phyloP scores from a whole-genome alignment of 306 rosid species.

The Ammopiptanthus mongolicus region DNA sequence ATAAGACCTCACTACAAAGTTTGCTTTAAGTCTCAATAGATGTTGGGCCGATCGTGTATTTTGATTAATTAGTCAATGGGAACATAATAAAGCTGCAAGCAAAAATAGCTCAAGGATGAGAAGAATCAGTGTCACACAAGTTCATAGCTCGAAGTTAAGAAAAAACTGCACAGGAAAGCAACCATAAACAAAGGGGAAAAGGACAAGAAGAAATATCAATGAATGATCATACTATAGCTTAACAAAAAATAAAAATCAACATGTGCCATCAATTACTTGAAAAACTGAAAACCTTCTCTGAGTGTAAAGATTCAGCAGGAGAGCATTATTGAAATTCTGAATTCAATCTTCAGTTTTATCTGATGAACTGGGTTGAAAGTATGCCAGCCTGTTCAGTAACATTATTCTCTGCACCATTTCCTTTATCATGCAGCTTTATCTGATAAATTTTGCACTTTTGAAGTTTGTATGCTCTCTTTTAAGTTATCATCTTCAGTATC shows the following conservation, averaged over 20 bases:
- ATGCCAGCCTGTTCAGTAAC: neutral
- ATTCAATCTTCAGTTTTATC: neutral
- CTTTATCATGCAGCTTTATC: neutral
- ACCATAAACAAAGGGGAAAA: neutral
- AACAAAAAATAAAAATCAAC: neutral
- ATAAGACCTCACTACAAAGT: too few relatives aligned
- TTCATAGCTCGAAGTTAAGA: neutral
- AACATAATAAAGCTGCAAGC: neutral
- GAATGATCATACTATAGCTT: neutral
- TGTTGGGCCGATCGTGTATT: too few relatives aligned
- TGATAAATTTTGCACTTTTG: neutral
- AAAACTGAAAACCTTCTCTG: neutral
- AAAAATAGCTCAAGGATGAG: constrained; percentile 12
- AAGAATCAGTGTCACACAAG: neutral
- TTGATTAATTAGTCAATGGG: neutral
- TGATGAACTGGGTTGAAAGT: neutral
- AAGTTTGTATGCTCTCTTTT: neutral
- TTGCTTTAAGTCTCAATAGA: too few relatives aligned
- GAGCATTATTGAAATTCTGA: neutral
- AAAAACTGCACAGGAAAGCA: neutral
- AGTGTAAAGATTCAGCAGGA: neutral
- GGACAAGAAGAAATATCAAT: neutral
- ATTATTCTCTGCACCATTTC: neutral
- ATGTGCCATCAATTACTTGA: neutral
- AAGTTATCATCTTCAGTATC: constrained; percentile 4